Evolutionary conservation across 306 rosid species (phyloP), one percentile per base, ranked within the genome.

Genomic region (Fagus crenata): DNA sequence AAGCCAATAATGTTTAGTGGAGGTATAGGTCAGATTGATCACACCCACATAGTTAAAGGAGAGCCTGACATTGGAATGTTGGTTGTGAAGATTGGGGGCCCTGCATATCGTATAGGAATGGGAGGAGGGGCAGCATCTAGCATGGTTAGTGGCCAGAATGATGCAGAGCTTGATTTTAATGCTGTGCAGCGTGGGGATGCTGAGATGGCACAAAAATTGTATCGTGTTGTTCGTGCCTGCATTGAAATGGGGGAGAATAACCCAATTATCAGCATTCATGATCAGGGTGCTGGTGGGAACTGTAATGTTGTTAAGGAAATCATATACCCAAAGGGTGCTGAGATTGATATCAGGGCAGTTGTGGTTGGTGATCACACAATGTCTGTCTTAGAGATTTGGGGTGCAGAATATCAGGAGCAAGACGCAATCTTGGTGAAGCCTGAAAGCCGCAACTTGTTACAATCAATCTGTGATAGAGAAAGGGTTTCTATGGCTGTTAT

Each of bases 101-200:
- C 98, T 13, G 96, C 98, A 31, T 93, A 93, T 80, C 97, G 96
- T 35, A 93, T 91, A 76, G 97, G 98, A 58, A 91, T 93, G 96
- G 98, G 97, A 69, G 97, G 98, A 13, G 98, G 98, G 69, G 98
- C 96, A 61, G 98, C 98, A 35, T 91, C 98, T 0, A 93, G 98
- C 84, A 92, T 92, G 98, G 97, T 92, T 46, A 92, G 98, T 78
- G 98, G 96, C n/a, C 97, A 93, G 82, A 93, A 93, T 81, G 94
- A 89, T 18, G 96, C 89, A 7, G 97, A 93, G 72, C 96, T 93
- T 85, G 98, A 91, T 89, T 93, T 93, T 78, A 93, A 91, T 83
- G 98, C 97, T 42, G 97, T 93, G 36, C 98, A 93, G 79, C 93
- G 97, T 58, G 98, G 98, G 73, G 98, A 93, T 83, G 98, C 97